Percentiles rank a stretch among this genome's conserved stretches.
Evolutionary conservation across 2,329 filamentous ascomycete genomes (phyloP).

Genomic region (Lasiodiplodia sp.): DNA sequence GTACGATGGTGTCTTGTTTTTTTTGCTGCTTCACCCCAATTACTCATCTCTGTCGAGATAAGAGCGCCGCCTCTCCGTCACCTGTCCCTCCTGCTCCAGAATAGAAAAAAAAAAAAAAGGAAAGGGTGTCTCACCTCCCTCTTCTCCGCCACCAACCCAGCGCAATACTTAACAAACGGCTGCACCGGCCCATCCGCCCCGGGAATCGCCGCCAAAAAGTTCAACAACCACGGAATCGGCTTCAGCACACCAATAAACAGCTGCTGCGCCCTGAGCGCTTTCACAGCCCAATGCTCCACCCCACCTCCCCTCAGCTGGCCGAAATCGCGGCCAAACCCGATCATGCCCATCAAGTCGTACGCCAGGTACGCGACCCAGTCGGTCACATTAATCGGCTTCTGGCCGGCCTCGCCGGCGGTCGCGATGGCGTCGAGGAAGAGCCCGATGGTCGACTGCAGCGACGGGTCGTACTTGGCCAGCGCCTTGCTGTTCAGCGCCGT

Average conservation of each 20-base stretch:
- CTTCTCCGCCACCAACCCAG: conserved; percentile 24
- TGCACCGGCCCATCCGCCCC: conserved; percentile 2
- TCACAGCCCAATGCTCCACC: conserved; percentile 51
- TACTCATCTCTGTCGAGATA: no score
- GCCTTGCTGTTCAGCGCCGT: conserved; percentile 41
- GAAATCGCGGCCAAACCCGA: conserved; percentile 53
- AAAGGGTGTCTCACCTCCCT: not conserved
- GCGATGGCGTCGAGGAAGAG: conserved; percentile 6
- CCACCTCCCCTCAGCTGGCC: conserved; percentile 50
- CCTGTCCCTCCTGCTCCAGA: no score
- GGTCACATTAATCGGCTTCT: conserved; percentile 38
- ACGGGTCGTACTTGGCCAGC: conserved; percentile 3
- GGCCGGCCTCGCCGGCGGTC: conserved; percentile 50
- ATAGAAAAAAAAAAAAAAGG: no score
- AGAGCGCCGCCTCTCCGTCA: no score
- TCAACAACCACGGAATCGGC: conserved; percentile 22
- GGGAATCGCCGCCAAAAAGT: not conserved
- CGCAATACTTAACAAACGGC: conserved; percentile 17
- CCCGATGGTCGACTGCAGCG: not conserved
- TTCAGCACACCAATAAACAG: conserved; percentile 9
- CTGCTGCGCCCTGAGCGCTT: conserved; percentile 45
- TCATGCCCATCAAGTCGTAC: conserved; percentile 59
- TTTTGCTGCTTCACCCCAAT: not conserved
- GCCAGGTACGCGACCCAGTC: conserved; percentile 51
- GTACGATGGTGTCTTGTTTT: not conserved